Percentiles rank a stretch among this genome's conserved stretches.
Evolutionary conservation across 1,139 yeast species (phyloP).

Genomic region (Candida neerlandica): DNA sequence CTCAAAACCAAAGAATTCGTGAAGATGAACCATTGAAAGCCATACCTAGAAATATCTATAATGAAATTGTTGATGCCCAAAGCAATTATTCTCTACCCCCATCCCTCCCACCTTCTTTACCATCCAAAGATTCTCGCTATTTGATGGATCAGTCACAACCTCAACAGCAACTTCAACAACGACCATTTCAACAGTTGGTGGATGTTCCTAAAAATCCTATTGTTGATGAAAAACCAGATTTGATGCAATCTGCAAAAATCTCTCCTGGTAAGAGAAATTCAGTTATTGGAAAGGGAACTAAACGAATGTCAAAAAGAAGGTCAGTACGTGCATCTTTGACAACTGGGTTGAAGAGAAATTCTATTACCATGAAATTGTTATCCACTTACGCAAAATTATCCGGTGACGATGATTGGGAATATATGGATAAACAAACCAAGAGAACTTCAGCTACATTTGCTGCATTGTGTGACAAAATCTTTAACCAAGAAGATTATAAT

Average conservation of each 20-base stretch:
- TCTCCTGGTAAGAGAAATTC: constrained; percentile 35
- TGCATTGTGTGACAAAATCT: constrained; percentile 71
- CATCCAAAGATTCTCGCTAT: constrained; percentile 37
- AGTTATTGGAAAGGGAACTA: constrained; percentile 25
- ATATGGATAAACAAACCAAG: constrained; percentile 71
- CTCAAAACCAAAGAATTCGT: constrained; percentile 1
- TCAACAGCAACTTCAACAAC: constrained; percentile 10
- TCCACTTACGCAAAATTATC: constrained; percentile 73
- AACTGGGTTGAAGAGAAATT: constrained; percentile 60
- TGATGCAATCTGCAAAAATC: constrained; percentile 36
- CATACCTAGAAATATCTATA: constrained; percentile 48
- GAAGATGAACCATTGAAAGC: constrained; percentile 28
- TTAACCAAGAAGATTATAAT: constrained; percentile 59
- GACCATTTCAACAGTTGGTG: constrained; percentile 7
- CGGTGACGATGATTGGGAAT: constrained; percentile 69
- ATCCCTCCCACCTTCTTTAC: constrained; percentile 44
- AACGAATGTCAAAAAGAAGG: constrained; percentile 39
- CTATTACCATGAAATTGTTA: constrained; percentile 67
- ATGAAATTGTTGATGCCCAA: constrained; percentile 49
- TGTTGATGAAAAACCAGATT: constrained; percentile 28
- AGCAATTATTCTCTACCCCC: constrained; percentile 23
- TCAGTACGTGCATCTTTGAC: constrained; percentile 47
- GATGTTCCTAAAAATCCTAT: constrained; percentile 24
- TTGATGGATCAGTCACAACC: constrained; percentile 1
- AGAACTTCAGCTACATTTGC: constrained; percentile 81